These are phyloP conservation scores for Linum lewisii DNA, from an alignment of 345 rosid genomes.

Conservation along the genomic window DNA sequence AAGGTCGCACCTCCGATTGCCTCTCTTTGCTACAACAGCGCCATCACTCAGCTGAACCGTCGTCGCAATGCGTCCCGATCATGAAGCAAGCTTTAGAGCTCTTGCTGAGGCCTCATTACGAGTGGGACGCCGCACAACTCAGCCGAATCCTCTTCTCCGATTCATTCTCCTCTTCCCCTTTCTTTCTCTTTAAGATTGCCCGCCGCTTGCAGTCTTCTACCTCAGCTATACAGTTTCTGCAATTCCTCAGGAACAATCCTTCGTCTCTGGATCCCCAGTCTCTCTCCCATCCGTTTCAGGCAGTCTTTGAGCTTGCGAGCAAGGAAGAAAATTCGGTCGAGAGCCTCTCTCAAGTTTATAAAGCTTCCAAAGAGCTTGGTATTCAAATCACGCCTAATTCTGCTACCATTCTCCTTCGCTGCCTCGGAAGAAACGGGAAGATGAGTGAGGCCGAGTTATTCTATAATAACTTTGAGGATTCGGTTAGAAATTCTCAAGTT, in stretches of 20 bases:
- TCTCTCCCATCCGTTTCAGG: constrained; percentile 46
- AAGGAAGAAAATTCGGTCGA: constrained; percentile 28
- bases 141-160: constrained; percentile 34
- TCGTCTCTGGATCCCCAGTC: constrained; percentile 16
- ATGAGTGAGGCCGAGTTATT: constrained; percentile 33
- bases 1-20: too few species aligned
- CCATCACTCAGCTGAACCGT: constrained; percentile 1
- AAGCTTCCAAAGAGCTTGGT: constrained; percentile 35
- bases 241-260: constrained; percentile 29
- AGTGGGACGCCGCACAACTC: constrained; percentile 42
- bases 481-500: constrained; percentile 29
- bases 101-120: constrained; percentile 34
- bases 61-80: constrained; percentile 20
- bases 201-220: constrained; percentile 42
- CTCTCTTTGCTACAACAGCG: neutral
- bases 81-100: constrained; percentile 32
- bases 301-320: constrained; percentile 42
- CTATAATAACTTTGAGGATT: constrained; percentile 30
- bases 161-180: constrained; percentile 25
- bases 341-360: constrained; percentile 37
- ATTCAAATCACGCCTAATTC: constrained; percentile 38
- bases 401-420: constrained; percentile 36
- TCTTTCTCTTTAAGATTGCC: constrained; percentile 34
- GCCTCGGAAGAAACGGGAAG: constrained; percentile 40
- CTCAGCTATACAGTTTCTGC: constrained; percentile 51